Evolutionary conservation across 129 eudicot genomes (phyloP).

Genomic region (Tagetes patula): DNA sequence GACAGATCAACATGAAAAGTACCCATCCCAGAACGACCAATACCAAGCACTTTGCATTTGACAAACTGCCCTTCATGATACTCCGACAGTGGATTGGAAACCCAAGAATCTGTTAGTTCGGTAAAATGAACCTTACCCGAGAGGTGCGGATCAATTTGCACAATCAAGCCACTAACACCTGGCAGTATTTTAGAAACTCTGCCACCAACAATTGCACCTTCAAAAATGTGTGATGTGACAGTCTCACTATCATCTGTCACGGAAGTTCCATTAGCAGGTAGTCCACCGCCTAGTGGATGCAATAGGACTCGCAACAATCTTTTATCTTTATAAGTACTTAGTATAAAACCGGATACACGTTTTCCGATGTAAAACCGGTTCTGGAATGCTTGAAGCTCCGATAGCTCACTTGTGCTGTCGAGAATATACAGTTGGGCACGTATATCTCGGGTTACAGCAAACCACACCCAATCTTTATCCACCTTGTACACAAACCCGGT

Average conservation of each 20-base stretch:
- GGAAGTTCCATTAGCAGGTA: slow-evolving; percentile 24
- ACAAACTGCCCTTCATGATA: slow-evolving; percentile 90
- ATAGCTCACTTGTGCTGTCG: slow-evolving; percentile 63
- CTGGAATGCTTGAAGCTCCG: slow-evolving; percentile 69
- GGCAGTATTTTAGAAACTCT: slow-evolving; percentile 77
- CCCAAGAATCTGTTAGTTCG: slow-evolving; percentile 61
- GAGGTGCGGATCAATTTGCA: slow-evolving; percentile 70
- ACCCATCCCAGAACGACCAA: slow-evolving; percentile 54
- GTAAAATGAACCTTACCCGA: slow-evolving; percentile 91
- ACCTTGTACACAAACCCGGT: slow-evolving; percentile 77
- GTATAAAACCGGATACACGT: slow-evolving; percentile 55
- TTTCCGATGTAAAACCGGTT: slow-evolving; percentile 65
- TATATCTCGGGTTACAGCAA: slow-evolving; percentile 68
- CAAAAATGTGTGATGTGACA: slow-evolving; percentile 45
- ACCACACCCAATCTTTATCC: slow-evolving; percentile 87
- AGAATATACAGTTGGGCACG: slow-evolving; percentile 75
- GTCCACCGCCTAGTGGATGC: slow-evolving; percentile 41
- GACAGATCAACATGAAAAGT: slow-evolving; percentile 76
- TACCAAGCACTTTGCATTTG: slow-evolving; percentile 69
- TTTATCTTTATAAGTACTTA: slow-evolving; percentile 54
- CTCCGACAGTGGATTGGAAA: slow-evolving; percentile 63
- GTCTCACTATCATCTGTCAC: slow-evolving; percentile 32
- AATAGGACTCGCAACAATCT: slow-evolving; percentile 56
- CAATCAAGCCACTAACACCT: slow-evolving; percentile 87
- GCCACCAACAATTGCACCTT: slow-evolving; percentile 69